Evolutionary conservation across 1,284 basidiomycete species (phyloP).

Genomic region (Rhizoctonia solani): DNA sequence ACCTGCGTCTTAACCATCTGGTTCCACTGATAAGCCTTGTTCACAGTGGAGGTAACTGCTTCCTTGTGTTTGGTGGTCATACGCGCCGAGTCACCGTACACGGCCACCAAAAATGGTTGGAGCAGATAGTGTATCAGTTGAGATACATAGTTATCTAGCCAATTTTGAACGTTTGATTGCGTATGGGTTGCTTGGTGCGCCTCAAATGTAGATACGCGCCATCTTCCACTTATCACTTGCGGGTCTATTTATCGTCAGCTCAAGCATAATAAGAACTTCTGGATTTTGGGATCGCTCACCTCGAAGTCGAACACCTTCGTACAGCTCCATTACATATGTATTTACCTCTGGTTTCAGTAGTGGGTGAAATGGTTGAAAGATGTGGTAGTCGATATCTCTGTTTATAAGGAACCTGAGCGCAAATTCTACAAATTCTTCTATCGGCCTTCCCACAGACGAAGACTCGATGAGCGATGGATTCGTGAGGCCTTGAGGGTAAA

Average conservation of each 20-base stretch:
- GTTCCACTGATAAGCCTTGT: constrained; percentile 22
- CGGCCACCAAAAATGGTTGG: constrained; percentile 7
- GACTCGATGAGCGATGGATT: constrained; percentile 21
- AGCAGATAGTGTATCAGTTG: background rate
- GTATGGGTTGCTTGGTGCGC: background rate
- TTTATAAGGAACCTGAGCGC: constrained; percentile 23
- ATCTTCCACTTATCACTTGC: constrained; percentile 26
- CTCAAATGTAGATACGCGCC: constrained; percentile 18
- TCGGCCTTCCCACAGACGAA: constrained; percentile 14
- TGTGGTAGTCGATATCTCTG: background rate
- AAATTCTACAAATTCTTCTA: constrained; percentile 33
- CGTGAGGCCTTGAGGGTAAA: background rate
- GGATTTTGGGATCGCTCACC: constrained; percentile 5
- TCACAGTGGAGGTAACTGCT: background rate
- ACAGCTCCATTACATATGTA: background rate
- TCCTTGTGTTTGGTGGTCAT: constrained; percentile 3
- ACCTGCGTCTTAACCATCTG: constrained; percentile 26
- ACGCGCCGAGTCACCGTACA: constrained; percentile 5
- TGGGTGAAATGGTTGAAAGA: constrained; percentile 30
- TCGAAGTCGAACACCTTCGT: constrained; percentile 14
- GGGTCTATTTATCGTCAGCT: background rate
- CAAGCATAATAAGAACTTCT: background rate
- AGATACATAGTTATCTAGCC: background rate
- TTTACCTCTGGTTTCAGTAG: constrained; percentile 1
- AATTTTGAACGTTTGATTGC: background rate